These are phyloP conservation scores for Pseudocercospora fijiensis DNA, from an alignment of 2,329 filamentous ascomycete species.

Conservation along the genomic window DNA sequence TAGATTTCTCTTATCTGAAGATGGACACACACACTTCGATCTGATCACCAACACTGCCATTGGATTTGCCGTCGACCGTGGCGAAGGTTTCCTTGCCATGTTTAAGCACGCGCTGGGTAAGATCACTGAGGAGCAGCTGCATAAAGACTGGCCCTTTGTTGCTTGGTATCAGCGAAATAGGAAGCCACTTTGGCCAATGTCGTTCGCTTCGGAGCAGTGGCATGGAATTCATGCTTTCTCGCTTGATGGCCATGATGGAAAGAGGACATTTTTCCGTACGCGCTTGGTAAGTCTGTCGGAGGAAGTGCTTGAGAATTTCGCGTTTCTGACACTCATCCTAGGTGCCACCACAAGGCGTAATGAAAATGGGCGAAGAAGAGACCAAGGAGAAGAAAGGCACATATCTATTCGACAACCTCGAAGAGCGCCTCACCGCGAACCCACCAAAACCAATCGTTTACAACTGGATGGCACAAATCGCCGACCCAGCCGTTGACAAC, in stretches of 20 bases:
- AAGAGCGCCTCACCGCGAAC: conserved; percentile 12
- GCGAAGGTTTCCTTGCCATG: conserved; percentile 12
- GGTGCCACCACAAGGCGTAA: conserved; percentile 11
- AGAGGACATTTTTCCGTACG: conserved; percentile 13
- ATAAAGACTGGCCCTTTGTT: conserved; percentile 12
- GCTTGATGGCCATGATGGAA: conserved; percentile 10
- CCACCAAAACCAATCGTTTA: conserved; percentile 18
- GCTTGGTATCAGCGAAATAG: conserved; percentile 9
- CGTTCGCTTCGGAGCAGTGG: conserved; percentile 15
- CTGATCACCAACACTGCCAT: conserved; percentile 25
- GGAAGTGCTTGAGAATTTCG: not conserved
- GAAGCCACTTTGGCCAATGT: conserved; percentile 11
- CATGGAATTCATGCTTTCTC: conserved; percentile 14
- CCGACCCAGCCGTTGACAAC: conserved; percentile 9
- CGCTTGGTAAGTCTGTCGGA: not conserved
- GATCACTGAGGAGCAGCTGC: conserved; percentile 11
- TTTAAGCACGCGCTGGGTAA: conserved; percentile 5
- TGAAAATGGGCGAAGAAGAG: conserved; percentile 16
- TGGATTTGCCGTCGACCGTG: conserved; percentile 17
- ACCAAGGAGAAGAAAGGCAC: conserved; percentile 12
- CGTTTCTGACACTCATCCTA: not conserved
- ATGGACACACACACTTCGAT: conserved; percentile 24
- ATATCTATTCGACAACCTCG: conserved; percentile 17
- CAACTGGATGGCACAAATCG: conserved; percentile 17
- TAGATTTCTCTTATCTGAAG: conserved; percentile 21